Base-by-base conservation (phyloP, 1,284 basidiomycete species). In the Ustilago loliicola region DNA sequence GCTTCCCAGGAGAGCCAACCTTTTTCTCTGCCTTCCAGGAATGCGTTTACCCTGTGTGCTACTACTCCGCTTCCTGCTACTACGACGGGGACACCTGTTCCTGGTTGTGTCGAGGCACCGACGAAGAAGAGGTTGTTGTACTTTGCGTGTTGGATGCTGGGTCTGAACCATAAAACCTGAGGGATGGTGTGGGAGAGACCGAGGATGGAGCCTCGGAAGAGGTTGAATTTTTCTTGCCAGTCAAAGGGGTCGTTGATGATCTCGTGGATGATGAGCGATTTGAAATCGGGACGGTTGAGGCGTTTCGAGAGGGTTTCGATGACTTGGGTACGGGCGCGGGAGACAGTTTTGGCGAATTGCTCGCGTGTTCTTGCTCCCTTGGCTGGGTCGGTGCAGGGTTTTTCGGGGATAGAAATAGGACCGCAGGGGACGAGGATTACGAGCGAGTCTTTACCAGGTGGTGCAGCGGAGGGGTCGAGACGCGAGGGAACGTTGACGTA, bases 401-500 rank as follows among this genome's bases (percentile, higher is more conserved):
- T 77, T 42, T 72, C 76, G 0, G 66, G 72, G 11, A 85, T 81
- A 10, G 58, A 66, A 9, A 85, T 81, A 52, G 87, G 87, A 1
- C 87, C 87, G 51, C 87, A 86, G 1, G 87, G 87, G 0, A 88
- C 87, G 13, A 87, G 81, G 23, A 88, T 80, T 21, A 88, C 86
- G 11, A 88, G 73, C 10, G 87, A 81, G 40, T 88, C 87, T 47
- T 83, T 85, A 38, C 86, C 87, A 40, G 74, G 60, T 5, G 87
- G 87, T 5, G 87, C 87, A 23, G 87, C 87, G 3, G 72, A 55
- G 0, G 83, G 78, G 57, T 86, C 84, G 17, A 88, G 84, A 50
- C 88, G 81, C 5, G 88, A 88, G 3, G 89, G 88, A 1, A 89
- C 88, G 72, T 90, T 89, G 81, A 89, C 88, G 83, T 89, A 89